A percentile compares a stretch with the other conserved stretches of the same genome.
These are phyloP conservation scores for Magnusiomyces ingens DNA, from an alignment of 1,139 yeast species.

Conservation along the genomic window DNA sequence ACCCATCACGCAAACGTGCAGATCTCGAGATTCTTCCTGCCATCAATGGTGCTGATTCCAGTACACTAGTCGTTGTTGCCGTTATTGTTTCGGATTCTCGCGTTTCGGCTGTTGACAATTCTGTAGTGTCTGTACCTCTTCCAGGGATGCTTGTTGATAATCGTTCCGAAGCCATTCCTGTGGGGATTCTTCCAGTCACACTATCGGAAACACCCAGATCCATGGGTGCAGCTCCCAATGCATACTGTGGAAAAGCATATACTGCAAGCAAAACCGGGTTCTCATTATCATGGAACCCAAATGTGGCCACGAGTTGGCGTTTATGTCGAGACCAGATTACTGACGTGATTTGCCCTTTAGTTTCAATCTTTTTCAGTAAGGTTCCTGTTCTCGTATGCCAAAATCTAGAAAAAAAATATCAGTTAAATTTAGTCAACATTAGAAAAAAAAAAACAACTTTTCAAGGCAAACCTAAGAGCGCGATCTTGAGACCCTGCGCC, in stretches of 20 bases:
- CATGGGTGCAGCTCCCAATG: no score
- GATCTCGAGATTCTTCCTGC: no score
- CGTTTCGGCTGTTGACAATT: no score
- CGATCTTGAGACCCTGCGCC: slow-evolving; percentile 81
- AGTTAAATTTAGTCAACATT: neutral
- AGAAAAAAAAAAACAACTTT: neutral
- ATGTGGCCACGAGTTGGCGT: slow-evolving; percentile 60
- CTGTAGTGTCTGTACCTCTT: no score
- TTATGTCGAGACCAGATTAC: slow-evolving; percentile 55
- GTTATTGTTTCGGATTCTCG: no score
- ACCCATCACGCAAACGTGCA: no score
- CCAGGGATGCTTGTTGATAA: no score
- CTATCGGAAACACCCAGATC: no score
- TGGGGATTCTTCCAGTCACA: no score
- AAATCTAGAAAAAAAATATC: slow-evolving; percentile 36
- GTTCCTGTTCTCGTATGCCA: slow-evolving; percentile 76
- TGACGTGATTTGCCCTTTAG: slow-evolving; percentile 63
- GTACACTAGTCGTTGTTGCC: no score
- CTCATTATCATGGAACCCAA: slow-evolving; percentile 54
- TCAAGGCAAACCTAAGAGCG: slow-evolving; percentile 29
- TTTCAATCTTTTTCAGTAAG: slow-evolving; percentile 42
- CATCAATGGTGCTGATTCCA: no score
- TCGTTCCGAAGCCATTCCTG: no score
- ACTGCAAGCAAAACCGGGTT: slow-evolving; percentile 43
- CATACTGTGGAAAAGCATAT: slow-evolving; percentile 53